These are phyloP conservation scores for Ganoderma multipileum DNA, from an alignment of 1,284 basidiomycete genomes.

Conservation along the genomic window DNA sequence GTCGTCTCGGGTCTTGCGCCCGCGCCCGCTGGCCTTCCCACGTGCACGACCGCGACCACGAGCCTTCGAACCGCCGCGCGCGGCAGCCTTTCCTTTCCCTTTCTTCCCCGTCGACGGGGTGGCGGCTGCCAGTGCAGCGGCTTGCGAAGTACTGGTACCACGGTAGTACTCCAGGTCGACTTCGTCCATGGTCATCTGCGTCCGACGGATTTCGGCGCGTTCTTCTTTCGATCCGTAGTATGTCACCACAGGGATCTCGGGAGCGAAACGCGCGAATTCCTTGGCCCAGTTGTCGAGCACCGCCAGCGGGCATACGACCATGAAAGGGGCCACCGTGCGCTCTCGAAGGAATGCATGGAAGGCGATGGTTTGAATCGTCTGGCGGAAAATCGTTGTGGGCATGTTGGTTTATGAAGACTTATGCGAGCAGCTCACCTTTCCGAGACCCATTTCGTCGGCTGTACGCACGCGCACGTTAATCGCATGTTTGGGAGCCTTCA, in stretches of 20 bases:
- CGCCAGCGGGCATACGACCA: conserved; percentile 91
- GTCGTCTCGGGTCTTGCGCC: conserved; percentile 13
- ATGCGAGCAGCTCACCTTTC: conserved; percentile 60
- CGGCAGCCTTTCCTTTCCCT: conserved; percentile 19
- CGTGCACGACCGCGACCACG: conserved; percentile 26
- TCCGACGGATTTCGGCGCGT: conserved; percentile 72
- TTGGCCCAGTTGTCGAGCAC: conserved; percentile 93
- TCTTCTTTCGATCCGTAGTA: conserved; percentile 89
- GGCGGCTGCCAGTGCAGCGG: background rate
- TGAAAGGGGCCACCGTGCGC: conserved; percentile 80
- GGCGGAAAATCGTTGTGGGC: conserved; percentile 8
- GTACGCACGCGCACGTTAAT: background rate
- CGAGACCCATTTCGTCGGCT: conserved; percentile 96
- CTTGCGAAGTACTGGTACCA: conserved; percentile 5
- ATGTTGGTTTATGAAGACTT: background rate
- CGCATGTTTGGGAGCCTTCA: no score
- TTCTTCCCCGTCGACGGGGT: conserved; percentile 5
- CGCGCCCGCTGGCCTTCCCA: conserved; percentile 13
- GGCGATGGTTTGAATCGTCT: conserved; percentile 94
- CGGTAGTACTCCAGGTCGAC: conserved; percentile 27
- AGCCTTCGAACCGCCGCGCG: conserved; percentile 3
- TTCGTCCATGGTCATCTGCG: conserved; percentile 29
- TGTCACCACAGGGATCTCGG: conserved; percentile 82
- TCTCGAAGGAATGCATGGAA: conserved; percentile 91
- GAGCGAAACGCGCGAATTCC: conserved; percentile 89